phyloP scores from a whole-genome alignment of 345 rosid species.

The Boechera stricta region DNA sequence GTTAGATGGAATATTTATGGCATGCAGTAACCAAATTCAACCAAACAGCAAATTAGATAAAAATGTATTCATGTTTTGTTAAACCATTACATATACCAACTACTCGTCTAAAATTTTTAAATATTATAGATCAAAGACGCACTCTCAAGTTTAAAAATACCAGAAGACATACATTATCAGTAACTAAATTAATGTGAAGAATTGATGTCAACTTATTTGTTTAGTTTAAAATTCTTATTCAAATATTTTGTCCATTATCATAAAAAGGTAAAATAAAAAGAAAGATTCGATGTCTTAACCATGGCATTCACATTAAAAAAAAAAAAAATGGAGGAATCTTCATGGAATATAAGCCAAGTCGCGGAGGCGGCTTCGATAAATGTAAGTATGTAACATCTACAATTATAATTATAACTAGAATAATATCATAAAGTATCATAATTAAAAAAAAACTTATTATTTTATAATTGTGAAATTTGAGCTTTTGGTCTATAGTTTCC shows the following conservation, averaged over 20 bases:
- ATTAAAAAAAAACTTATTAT: too few species aligned
- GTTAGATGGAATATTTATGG: not conserved
- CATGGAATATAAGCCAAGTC: conserved; percentile 33
- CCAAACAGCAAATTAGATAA: too few species aligned
- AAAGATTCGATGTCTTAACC: conserved; percentile 13
- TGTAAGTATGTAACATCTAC: conserved; percentile 11
- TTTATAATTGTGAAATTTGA: too few species aligned
- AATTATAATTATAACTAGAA: conserved; percentile 8
- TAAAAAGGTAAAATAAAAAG: not conserved
- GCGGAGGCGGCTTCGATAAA: conserved; percentile 34
- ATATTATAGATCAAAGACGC: not conserved
- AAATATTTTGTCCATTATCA: conserved; percentile 4
- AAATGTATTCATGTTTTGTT: not conserved
- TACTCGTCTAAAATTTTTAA: not conserved
- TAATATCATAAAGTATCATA: not conserved
- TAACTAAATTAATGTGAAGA: not conserved
- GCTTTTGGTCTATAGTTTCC: too few species aligned
- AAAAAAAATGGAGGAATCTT: conserved; percentile 26
- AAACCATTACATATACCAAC: not conserved
- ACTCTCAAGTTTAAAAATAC: not conserved
- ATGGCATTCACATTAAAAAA: not conserved
- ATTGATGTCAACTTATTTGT: conserved; percentile 28
- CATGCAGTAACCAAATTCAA: conserved; percentile 16
- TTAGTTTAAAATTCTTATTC: not conserved
- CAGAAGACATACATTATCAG: not conserved